phyloP scores from a whole-genome alignment of 2,329 filamentous ascomycete species.

The Trichoderma atrobrunneum region DNA sequence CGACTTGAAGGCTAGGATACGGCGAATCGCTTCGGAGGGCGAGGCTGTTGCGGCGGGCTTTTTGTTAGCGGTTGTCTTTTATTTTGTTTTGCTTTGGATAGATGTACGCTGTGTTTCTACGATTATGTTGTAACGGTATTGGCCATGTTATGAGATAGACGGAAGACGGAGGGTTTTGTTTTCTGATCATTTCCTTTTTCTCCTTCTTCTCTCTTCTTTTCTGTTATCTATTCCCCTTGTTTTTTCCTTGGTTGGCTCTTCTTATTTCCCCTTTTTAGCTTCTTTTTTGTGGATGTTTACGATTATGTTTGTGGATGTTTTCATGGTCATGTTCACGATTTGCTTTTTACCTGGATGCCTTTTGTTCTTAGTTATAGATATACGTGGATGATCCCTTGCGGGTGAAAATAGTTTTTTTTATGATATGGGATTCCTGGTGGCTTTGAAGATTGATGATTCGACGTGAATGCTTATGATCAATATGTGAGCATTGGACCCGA shows the following conservation, averaged over 20 bases:
- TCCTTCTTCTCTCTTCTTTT: background rate
- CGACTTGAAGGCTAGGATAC: conserved; percentile 33
- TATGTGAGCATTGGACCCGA: background rate
- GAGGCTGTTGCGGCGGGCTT: conserved; percentile 36
- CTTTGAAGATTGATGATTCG: background rate
- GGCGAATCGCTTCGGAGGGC: conserved; percentile 30
- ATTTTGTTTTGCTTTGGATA: conserved; percentile 30
- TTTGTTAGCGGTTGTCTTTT: conserved; percentile 31
- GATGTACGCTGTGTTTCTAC: conserved; percentile 1
- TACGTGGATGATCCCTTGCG: conserved; percentile 10
- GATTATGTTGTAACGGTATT: conserved; percentile 10
- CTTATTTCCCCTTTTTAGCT: background rate
- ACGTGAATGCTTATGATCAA: background rate
- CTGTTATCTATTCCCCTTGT: background rate
- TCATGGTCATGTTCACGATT: background rate
- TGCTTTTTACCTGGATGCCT: background rate
- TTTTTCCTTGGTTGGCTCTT: background rate
- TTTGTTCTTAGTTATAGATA: background rate
- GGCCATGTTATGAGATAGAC: conserved; percentile 7
- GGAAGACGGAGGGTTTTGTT: background rate
- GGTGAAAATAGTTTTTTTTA: background rate
- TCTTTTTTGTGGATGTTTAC: background rate
- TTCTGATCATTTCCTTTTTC: background rate
- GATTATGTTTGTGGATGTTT: background rate
- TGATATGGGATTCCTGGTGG: background rate